Evolutionary conservation across 228 moss, liverwort and hornwort genomes (phyloP).

Genomic region (Sphagnum magellanicum): DNA sequence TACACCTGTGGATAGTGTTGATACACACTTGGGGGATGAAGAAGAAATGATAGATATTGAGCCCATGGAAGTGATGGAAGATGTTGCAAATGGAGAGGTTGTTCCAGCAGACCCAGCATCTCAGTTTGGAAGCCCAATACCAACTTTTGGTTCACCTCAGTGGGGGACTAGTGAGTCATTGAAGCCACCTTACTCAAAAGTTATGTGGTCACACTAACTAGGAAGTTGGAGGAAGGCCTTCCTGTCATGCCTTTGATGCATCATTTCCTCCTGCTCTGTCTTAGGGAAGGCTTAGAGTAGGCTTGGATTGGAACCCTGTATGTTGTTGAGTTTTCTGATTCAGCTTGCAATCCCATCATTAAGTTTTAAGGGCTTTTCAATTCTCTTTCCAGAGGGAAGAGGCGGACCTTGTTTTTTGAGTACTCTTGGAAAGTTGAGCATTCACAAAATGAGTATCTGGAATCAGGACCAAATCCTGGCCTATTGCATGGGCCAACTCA

Average conservation of each 20-base stretch:
- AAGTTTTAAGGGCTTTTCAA: neutral
- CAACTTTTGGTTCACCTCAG: conserved; percentile 20
- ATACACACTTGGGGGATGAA: neutral
- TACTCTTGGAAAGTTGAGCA: neutral
- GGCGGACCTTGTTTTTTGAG: too few relatives aligned
- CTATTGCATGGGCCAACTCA: neutral
- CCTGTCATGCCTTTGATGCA: conserved; percentile 9
- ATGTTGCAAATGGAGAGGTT: conserved; percentile 7
- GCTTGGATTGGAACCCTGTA: conserved; percentile 1
- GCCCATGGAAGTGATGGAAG: conserved; percentile 34
- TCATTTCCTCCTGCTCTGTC: neutral
- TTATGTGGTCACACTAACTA: conserved; percentile 20
- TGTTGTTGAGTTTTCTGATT: neutral
- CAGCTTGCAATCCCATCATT: neutral
- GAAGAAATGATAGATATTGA: conserved; percentile 21
- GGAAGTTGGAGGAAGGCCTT: neutral
- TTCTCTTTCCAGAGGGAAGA: neutral
- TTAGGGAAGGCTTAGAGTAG: conserved; percentile 1
- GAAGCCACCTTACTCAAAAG: conserved; percentile 26
- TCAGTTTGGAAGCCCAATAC: conserved; percentile 29
- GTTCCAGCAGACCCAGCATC: conserved; percentile 6
- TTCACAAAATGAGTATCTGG: neutral
- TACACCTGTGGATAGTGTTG: conserved; percentile 3
- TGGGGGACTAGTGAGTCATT: conserved; percentile 26
- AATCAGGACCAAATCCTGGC: neutral